Conservation (phyloP, 2,329 filamentous ascomycete species). For the Didymella pinodella region DNA sequence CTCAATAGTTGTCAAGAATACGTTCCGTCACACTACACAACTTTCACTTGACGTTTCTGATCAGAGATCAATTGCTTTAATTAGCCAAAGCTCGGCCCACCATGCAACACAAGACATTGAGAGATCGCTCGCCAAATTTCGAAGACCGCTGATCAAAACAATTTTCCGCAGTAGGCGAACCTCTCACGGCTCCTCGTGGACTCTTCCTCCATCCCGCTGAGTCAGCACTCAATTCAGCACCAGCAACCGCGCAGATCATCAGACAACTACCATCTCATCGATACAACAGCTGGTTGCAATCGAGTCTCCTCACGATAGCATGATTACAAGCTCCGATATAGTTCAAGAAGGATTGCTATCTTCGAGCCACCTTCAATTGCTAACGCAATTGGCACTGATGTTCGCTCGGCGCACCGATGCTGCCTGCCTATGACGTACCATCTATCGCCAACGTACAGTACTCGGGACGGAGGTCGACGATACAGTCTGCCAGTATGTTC, state of each 20-base stretch:
- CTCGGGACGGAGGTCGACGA: slow-evolving; percentile 17
- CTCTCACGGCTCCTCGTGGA: background rate
- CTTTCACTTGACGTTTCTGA: slow-evolving; percentile 11
- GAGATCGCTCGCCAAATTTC: slow-evolving; percentile 19
- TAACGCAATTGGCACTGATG: background rate
- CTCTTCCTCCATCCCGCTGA: background rate
- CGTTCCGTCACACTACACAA: slow-evolving; percentile 1
- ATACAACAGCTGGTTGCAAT: background rate
- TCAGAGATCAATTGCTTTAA: slow-evolving; percentile 15
- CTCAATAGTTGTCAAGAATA: background rate
- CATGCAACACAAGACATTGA: slow-evolving; percentile 3
- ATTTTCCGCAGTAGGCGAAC: slow-evolving; percentile 12
- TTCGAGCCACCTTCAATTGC: background rate
- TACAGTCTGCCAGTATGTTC: slow-evolving; percentile 21
- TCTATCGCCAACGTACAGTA: slow-evolving; percentile 10
- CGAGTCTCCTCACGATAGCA: background rate
- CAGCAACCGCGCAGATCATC: background rate
- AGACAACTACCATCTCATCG: background rate
- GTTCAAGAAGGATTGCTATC: background rate
- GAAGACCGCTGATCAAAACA: slow-evolving; percentile 13
- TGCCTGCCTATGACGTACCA: slow-evolving; percentile 24
- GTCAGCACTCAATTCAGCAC: background rate
- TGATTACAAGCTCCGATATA: background rate
- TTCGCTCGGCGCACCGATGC: slow-evolving; percentile 11
- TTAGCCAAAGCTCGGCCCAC: slow-evolving; percentile 14